These are phyloP conservation scores for Moniliella sp. DNA, from an alignment of 1,284 basidiomycete genomes.

Conservation along the genomic window DNA sequence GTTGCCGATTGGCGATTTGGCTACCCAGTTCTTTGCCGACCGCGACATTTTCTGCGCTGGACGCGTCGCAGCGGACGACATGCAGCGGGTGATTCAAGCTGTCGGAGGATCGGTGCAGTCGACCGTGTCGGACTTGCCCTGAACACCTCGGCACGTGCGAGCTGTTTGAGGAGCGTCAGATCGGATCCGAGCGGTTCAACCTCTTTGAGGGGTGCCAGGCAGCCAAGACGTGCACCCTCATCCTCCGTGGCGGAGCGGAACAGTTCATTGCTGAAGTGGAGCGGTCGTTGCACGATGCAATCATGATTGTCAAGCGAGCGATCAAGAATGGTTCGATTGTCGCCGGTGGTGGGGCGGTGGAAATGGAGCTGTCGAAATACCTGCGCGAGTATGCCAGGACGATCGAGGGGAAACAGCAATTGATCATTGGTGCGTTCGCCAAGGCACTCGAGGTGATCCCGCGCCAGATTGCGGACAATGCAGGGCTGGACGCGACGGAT, in stretches of 20 bases:
- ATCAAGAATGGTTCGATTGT: slow-evolving; percentile 88
- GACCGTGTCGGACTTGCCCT: slow-evolving; percentile 71
- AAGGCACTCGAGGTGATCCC: slow-evolving; percentile 94
- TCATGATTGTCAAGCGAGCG: slow-evolving; percentile 96
- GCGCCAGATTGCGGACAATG: slow-evolving; percentile 93
- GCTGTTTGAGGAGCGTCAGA: slow-evolving; percentile 75
- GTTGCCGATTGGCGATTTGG: slow-evolving; percentile 90
- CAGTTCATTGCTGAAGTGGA: slow-evolving; percentile 98
- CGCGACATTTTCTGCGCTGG: slow-evolving; percentile 97
- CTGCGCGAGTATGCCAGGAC: slow-evolving; percentile 72
- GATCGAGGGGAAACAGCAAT: slow-evolving; percentile 85
- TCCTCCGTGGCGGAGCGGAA: slow-evolving; percentile 86
- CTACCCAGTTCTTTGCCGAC: slow-evolving; percentile 98
- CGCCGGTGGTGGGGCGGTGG: slow-evolving; percentile 86
- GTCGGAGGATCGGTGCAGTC: slow-evolving; percentile 86
- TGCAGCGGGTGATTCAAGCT: slow-evolving; percentile 82
- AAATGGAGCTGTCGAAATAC: slow-evolving; percentile 92
- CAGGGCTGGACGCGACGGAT: slow-evolving; percentile 93
- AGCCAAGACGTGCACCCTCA: slow-evolving; percentile 86
- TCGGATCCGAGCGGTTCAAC: slow-evolving; percentile 92
- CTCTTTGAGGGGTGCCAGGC: slow-evolving; percentile 77
- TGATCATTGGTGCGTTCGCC: slow-evolving; percentile 84
- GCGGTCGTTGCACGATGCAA: slow-evolving; percentile 85
- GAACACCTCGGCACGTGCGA: slow-evolving; percentile 80
- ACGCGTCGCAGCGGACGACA: slow-evolving; percentile 68